Evolutionary conservation across 345 rosid genomes (phyloP), one percentile per base, ranked within the genome.

Genomic region (Aurinia saxatilis): DNA sequence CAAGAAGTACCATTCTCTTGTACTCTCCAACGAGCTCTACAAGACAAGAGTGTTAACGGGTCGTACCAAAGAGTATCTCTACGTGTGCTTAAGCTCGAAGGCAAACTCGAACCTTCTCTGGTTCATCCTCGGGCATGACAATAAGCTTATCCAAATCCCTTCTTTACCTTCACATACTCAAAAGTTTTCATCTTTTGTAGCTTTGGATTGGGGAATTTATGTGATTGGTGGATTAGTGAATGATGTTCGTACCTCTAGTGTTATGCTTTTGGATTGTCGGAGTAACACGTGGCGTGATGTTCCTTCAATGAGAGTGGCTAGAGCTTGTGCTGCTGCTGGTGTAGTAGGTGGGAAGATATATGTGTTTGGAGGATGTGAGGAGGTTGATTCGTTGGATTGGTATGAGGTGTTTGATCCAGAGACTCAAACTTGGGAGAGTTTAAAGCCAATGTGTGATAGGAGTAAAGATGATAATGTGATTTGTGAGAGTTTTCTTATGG

Each of bases 341-440:
- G 81, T 72, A 1, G 71, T 81, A 7, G 70, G 64, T 4, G 81
- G 62, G 0, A 81, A 75, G 63, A 63, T 87, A 10, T 84, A 81
- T 27, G 86, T 87, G 18, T 73, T 89, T 37, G 96, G 91, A 0
- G 95, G 96, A 0, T 89, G 87, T 57, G 46, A 75, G 27, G 78
- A 29, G 0, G 51, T 12, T 74, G 78, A 77, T 6, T 72, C 78
- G 8, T 74, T 46, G 59, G 60, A 79, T 18, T 89, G 91, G 88
- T 84, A 84, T 1, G 93, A 85, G 70, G 93, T 76, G 15, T 81
- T 71, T 15, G 87, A 86, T 36, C 78, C 84, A 5, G 54, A 49
- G 29, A 63, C 55, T 2, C 58, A 65, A 37, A 17, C 51, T 10
- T 89, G 96, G 57, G 57, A 52, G 35, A 17, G 15, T 17, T 35